Evolutionary conservation across 345 rosid species (phyloP), one percentile per base, ranked within the genome.

Genomic region (Populus euphratica): DNA sequence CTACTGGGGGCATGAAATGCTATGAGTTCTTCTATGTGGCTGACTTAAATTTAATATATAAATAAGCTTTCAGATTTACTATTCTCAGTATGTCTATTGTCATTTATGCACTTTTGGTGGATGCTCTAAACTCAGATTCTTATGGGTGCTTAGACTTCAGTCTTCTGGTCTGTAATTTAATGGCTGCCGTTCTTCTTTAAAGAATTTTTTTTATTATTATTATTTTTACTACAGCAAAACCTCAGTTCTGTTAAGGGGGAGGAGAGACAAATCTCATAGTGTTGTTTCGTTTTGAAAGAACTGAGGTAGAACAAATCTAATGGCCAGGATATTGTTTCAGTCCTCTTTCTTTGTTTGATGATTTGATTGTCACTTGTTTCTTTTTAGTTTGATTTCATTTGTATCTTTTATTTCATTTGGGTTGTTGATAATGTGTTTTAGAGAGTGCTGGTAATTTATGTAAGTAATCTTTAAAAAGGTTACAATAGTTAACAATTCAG

Each of bases 281-380:
- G 75, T 69, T 66, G 74, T 66, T 73, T 69, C 69, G 10, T 67
- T 47, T 71, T 20, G 21, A 27, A 73, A 72, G 78, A 77, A 82
- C 52, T 4, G 44, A 86, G 92, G 87, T 13, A 81, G 33, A 86
- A 36, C 77, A 73, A 84, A 44, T 56, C 59, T 66, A 35, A 63
- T 41, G 90, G 89, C 90, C 90, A 89, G 82, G 93, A 88, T 82
- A 88, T 88, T 91, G 91, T 86, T 90, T 90, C 88, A 85, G 86
- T 75, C 89, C 88, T 86, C 86, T 64, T 81, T 82, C 27, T 50
- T 81, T n/a, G 75, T 73, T 90, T 83, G 90, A 72, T 90, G 90
- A 73, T 84, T 83, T 84, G 91, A 84, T 88, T 88, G 90, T 88
- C 86, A 88, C 91, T 86, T 86, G 89, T 86, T 66, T 11, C 52